Conservation (phyloP, 495 filamentous ascomycete species). For the Umbilicaria muhlenbergii region DNA sequence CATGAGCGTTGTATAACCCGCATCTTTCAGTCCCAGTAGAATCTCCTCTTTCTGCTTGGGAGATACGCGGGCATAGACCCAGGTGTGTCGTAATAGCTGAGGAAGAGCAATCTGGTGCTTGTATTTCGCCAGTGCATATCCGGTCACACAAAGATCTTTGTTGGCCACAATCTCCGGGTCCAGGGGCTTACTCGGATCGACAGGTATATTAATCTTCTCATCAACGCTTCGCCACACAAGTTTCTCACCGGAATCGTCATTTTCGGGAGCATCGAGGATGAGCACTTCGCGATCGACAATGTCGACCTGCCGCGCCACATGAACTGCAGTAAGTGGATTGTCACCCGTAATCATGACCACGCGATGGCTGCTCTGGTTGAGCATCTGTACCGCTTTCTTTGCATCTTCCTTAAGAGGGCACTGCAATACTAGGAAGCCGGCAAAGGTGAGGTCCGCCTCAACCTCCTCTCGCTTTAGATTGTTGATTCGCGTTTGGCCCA, state of each 20-base stretch:
- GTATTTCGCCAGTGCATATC: conserved; percentile 83
- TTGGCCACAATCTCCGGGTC: conserved; percentile 65
- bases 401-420: conserved; percentile 96
- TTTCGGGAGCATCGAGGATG: conserved; percentile 87
- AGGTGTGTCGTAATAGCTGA: conserved; percentile 69
- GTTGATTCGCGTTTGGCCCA: conserved; percentile 75
- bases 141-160: conserved; percentile 93
- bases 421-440: conserved; percentile 89
- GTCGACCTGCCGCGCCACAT: conserved; percentile 90
- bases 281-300: conserved; percentile 94
- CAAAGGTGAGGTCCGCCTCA: conserved; percentile 71
- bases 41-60: conserved; percentile 99
- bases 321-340: conserved; percentile 90
- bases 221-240: conserved; percentile 94
- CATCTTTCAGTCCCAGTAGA: conserved; percentile 83
- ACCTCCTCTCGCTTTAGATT: conserved; percentile 84
- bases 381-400: conserved; percentile 82
- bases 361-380: conserved; percentile 96
- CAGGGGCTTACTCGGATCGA: conserved; percentile 68
- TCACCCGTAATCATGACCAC: conserved; percentile 99
- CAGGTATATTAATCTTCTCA: conserved; percentile 74
- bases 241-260: conserved; percentile 64
- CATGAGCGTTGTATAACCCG: conserved; percentile 97
- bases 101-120: conserved; percentile 59
- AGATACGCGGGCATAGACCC: conserved; percentile 97